Conservation (phyloP, 140 eudicot species). For the Stevia rebaudiana region DNA sequence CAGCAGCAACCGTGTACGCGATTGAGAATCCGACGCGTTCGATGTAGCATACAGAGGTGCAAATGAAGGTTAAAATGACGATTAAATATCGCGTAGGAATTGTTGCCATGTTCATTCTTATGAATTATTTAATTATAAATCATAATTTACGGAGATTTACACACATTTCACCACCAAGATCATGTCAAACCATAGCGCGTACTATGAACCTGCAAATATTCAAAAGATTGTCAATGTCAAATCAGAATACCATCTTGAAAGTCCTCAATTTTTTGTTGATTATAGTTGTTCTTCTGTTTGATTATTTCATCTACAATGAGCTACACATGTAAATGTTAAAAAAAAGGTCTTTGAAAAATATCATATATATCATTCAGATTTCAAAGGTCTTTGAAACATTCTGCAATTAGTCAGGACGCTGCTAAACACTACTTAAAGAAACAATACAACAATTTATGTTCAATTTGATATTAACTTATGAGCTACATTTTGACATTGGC, state of each 20-base stretch:
- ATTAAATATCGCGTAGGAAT: slow-evolving; percentile 72
- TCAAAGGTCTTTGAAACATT: background rate
- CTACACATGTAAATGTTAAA: no score
- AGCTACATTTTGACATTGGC: background rate
- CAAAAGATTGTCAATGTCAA: no score
- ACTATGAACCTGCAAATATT: slow-evolving; percentile 21
- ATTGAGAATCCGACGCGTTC: slow-evolving; percentile 94
- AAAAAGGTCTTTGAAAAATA: no score
- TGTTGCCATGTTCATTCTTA: slow-evolving; percentile 38
- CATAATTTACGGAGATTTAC: background rate
- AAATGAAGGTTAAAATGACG: slow-evolving; percentile 72
- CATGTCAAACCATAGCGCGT: background rate
- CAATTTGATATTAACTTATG: background rate
- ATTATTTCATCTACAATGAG: no score
- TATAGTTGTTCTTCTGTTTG: no score
- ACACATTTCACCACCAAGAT: slow-evolving; percentile 3
- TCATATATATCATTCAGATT: background rate
- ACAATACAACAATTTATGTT: no score
- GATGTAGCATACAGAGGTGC: slow-evolving; percentile 86
- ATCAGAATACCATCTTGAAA: no score
- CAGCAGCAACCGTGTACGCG: slow-evolving; percentile 93
- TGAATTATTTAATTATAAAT: slow-evolving; percentile 3
- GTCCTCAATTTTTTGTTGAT: no score
- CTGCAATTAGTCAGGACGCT: no score
- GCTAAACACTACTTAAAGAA: no score